These are phyloP conservation scores for Clarireedia sp. DNA, from an alignment of 2,329 filamentous ascomycete genomes.

Conservation along the genomic window DNA sequence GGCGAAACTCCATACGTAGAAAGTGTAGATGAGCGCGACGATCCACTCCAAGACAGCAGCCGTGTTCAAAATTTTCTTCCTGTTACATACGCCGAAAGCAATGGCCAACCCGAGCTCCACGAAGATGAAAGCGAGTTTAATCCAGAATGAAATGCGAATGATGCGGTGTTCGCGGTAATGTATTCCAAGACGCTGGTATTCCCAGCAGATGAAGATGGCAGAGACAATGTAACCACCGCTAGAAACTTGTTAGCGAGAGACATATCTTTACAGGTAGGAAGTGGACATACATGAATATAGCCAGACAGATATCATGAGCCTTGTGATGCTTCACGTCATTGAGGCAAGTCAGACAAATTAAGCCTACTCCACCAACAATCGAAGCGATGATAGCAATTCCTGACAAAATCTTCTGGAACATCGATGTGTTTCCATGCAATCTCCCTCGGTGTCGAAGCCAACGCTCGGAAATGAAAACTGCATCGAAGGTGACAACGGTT, in stretches of 20 bases:
- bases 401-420: slow-evolving; percentile 53
- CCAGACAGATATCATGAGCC: slow-evolving; percentile 67
- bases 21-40: slow-evolving; percentile 76
- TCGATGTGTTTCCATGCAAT: slow-evolving; percentile 62
- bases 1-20: slow-evolving; percentile 80
- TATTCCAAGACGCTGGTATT: slow-evolving; percentile 79
- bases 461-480: slow-evolving; percentile 70
- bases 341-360: slow-evolving; percentile 77
- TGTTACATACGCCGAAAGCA: slow-evolving; percentile 57
- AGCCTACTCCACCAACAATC: slow-evolving; percentile 63
- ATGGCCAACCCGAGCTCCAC: slow-evolving; percentile 67
- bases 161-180: slow-evolving; percentile 69
- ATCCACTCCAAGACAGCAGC: slow-evolving; percentile 74
- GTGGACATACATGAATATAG: slow-evolving; percentile 50
- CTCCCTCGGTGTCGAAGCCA: slow-evolving; percentile 76
- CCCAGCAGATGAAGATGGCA: slow-evolving; percentile 81
- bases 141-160: slow-evolving; percentile 72
- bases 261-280: not conserved
- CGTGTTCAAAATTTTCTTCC: slow-evolving; percentile 45
- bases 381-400: slow-evolving; percentile 57
- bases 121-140: slow-evolving; percentile 80
- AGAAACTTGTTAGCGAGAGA: not conserved
- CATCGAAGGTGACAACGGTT: slow-evolving; percentile 70
- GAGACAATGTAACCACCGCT: slow-evolving; percentile 69
- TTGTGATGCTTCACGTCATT: slow-evolving; percentile 60